Evolutionary conservation across 495 filamentous ascomycete genomes (phyloP).

Genomic region (Glonium stellatum): DNA sequence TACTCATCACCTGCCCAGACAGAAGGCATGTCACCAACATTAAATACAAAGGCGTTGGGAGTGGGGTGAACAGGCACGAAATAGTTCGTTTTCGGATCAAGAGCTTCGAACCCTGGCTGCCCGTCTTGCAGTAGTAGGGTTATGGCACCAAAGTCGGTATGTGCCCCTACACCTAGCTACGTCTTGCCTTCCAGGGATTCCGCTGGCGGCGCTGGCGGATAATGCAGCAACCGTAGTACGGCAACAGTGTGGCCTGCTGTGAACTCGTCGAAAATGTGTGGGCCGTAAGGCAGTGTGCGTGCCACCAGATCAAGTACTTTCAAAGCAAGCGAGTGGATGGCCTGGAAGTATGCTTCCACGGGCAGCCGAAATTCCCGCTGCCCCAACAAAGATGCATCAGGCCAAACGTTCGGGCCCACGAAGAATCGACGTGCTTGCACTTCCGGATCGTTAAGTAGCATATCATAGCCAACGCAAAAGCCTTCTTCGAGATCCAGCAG

Average conservation of each 20-base stretch:
- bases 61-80: constrained; percentile 34
- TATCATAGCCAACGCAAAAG: constrained; percentile 31
- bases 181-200: constrained; percentile 13
- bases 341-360: constrained; percentile 12
- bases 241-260: constrained; percentile 22
- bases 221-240: constrained; percentile 36
- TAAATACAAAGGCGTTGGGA: constrained; percentile 35
- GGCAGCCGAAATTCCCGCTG: constrained; percentile 21
- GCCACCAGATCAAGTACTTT: constrained; percentile 11
- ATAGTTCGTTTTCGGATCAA: constrained; percentile 25
- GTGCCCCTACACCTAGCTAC: constrained; percentile 34
- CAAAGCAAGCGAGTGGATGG: constrained; percentile 4
- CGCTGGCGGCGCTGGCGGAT: constrained; percentile 30
- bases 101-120: constrained; percentile 34
- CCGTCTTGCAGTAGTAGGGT: constrained; percentile 38
- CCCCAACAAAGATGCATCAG: constrained; percentile 15
- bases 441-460: constrained; percentile 16
- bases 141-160: constrained; percentile 40
- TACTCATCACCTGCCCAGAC: constrained; percentile 31
- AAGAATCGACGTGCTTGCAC: constrained; percentile 25
- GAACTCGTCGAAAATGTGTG: constrained; percentile 33
- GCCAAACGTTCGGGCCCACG: constrained; percentile 33
- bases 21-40: constrained; percentile 36
- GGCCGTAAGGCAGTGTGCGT: constrained; percentile 8
- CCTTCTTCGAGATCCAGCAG: constrained; percentile 20